phyloP scores from a whole-genome alignment of 225 moss, liverwort and hornwort genomes.

The Climacium dendroides region DNA sequence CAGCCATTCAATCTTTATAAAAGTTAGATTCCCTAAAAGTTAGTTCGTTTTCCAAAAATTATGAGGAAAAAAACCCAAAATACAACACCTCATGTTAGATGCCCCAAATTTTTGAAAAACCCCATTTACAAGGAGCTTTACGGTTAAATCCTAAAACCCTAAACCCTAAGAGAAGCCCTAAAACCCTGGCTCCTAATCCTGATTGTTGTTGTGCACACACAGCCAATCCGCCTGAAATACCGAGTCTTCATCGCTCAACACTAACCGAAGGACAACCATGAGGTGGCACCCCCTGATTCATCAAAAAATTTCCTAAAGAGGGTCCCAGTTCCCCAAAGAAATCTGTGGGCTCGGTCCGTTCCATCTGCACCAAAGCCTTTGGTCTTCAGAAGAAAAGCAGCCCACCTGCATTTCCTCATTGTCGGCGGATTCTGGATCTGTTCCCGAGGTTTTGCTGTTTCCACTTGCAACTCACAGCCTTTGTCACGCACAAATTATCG shows the following conservation, averaged over 20 bases:
- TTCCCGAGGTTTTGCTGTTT: background rate
- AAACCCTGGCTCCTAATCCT: background rate
- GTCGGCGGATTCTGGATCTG: background rate
- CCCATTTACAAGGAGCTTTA: background rate
- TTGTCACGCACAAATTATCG: background rate
- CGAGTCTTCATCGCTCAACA: background rate
- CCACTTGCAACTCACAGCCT: background rate
- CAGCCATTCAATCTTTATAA: background rate
- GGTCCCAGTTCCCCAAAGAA: background rate
- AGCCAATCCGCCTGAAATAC: background rate
- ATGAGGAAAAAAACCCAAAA: accelerated
- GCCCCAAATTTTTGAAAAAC: background rate
- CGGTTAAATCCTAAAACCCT: background rate
- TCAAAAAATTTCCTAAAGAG: background rate
- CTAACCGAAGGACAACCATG: background rate
- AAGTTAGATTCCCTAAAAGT: background rate
- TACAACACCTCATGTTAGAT: background rate
- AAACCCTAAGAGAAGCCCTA: background rate
- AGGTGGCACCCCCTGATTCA: background rate
- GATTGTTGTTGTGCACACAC: background rate
- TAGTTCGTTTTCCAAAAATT: background rate
- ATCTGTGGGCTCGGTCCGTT: background rate
- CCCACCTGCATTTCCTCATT: background rate
- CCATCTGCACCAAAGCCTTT: background rate
- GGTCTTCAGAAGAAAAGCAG: background rate